Conservation (phyloP, 2,329 filamentous ascomycete species). For the Ceratocystis ficicola region DNA sequence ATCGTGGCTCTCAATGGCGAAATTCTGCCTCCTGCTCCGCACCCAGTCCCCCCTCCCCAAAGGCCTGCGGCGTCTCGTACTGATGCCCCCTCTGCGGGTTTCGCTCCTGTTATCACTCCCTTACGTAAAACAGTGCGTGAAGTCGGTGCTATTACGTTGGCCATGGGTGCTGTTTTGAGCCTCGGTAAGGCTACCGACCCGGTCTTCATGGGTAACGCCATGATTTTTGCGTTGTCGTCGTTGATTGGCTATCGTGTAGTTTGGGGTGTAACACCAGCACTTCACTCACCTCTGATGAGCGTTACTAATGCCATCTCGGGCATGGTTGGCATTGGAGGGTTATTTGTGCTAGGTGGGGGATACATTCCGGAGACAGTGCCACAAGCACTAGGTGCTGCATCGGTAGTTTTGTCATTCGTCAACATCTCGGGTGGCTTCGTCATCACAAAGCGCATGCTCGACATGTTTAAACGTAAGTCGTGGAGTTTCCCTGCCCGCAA, state of each 20-base stretch:
- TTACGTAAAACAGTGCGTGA: slow-evolving; percentile 71
- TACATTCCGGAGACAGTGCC: slow-evolving; percentile 66
- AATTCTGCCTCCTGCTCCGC: slow-evolving; percentile 62
- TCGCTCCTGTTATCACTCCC: slow-evolving; percentile 58
- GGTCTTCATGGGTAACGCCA: slow-evolving; percentile 76
- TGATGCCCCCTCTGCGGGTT: slow-evolving; percentile 39
- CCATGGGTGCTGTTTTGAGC: slow-evolving; percentile 62
- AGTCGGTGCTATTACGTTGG: slow-evolving; percentile 60
- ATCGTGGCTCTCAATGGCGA: slow-evolving; percentile 72
- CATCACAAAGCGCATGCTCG: slow-evolving; percentile 85
- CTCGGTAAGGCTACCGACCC: slow-evolving; percentile 72
- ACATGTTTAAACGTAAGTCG: slow-evolving; percentile 65
- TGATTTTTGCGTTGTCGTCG: slow-evolving; percentile 72
- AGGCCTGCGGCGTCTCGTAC: slow-evolving; percentile 26
- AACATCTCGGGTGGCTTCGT: slow-evolving; percentile 84
- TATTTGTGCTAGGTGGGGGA: slow-evolving; percentile 81
- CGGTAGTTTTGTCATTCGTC: slow-evolving; percentile 74
- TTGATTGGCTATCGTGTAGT: slow-evolving; percentile 80
- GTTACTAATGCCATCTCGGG: slow-evolving; percentile 87
- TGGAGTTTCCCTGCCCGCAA: background rate
- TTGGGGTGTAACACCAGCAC: slow-evolving; percentile 71
- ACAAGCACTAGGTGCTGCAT: slow-evolving; percentile 63
- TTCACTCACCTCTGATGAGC: slow-evolving; percentile 84
- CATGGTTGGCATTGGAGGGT: slow-evolving; percentile 78
- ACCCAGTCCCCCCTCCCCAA: slow-evolving; percentile 45